Base-by-base conservation (phyloP, 108 stramenopile genomes). In the Seminavis robusta region DNA sequence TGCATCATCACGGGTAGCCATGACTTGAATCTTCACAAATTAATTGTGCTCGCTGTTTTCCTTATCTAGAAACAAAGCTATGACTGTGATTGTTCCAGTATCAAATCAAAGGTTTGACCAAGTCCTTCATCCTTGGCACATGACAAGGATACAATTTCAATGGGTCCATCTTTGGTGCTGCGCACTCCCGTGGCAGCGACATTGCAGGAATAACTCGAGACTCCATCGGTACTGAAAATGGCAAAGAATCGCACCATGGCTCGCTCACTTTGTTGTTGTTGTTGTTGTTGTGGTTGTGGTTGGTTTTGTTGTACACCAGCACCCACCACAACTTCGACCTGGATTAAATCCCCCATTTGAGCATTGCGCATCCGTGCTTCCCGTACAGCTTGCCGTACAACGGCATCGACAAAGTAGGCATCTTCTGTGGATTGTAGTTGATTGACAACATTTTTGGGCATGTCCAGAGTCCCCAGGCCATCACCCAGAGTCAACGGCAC, bases 81-180 rank as follows among this genome's bases (percentile, higher is more conserved):
- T n/a, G n/a, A n/a, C n/a, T n/a, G n/a, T n/a, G n/a, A 17, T 10
- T 51, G 4, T 39, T 68, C 67, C 41, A 39, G 17, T 36, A 71
- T 65, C 30, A 71, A 42, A 59, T 71, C 70, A 24, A 52, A 53
- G 2, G 70, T 71, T 44, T 59, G 70, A 10, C 70, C 70, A 7
- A 60, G 31, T 8, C 70, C 70, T 47, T 71, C 70, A 38, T 71
- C 70, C 39, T 71, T 71, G 0, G 70, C 63, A 47, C 70, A 71
- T 16, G 64, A 65, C 25, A 71, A 34, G 3, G 59, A 39, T 11
- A 65, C 59, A 9, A 71, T 65, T 4, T 43, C 10, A 28, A 71
- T 60, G 29, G 4, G n/a, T 4, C 19, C 43, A 56, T 69, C 68
- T 13, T 27, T 30, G 24, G 8, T 25, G n/a, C n/a, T n/a, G n/a